phyloP scores from a whole-genome alignment of 768 basidiomycete species.

The Lactarius sp. region DNA sequence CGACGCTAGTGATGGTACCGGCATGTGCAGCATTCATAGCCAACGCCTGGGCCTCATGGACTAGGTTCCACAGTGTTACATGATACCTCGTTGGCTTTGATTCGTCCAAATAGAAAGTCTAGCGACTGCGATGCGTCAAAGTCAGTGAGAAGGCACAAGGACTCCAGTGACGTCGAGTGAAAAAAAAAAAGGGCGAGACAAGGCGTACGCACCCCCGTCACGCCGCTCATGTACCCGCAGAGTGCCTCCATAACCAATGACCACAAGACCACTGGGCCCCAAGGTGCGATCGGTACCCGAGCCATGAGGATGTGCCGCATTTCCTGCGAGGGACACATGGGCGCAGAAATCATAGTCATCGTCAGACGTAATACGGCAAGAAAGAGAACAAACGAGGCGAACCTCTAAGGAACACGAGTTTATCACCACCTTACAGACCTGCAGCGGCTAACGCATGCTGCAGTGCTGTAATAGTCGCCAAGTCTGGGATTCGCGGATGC shows the following conservation, averaged over 20 bases:
- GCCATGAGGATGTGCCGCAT: constrained; percentile 85
- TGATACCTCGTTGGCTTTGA: constrained; percentile 53
- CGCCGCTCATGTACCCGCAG: constrained; percentile 75
- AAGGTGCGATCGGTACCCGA: constrained; percentile 64
- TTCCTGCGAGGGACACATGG: constrained; percentile 44
- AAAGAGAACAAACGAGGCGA: constrained; percentile 25
- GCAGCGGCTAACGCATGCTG: constrained; percentile 47
- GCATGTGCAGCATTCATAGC: constrained; percentile 47
- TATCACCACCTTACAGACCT: constrained; percentile 55
- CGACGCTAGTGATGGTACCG: constrained; percentile 46
- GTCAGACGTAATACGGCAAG: no score
- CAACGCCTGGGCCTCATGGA: constrained; percentile 56
- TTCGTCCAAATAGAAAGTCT: constrained; percentile 62
- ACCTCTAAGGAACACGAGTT: constrained; percentile 79
- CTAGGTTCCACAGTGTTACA: constrained; percentile 55
- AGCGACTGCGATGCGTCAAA: constrained; percentile 5
- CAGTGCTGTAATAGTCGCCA: constrained; percentile 50
- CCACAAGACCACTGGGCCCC: constrained; percentile 52
- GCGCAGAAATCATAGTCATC: not conserved
- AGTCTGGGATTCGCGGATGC: constrained; percentile 73
- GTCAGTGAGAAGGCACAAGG: constrained; percentile 1
- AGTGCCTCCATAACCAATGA: constrained; percentile 70
- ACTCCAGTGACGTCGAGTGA: not conserved
- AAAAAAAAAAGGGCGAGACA: not conserved
- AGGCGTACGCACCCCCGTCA: constrained; percentile 57